Evolutionary conservation across 495 filamentous ascomycete genomes (phyloP).

Genomic region (Lasiosphaeria hispida): DNA sequence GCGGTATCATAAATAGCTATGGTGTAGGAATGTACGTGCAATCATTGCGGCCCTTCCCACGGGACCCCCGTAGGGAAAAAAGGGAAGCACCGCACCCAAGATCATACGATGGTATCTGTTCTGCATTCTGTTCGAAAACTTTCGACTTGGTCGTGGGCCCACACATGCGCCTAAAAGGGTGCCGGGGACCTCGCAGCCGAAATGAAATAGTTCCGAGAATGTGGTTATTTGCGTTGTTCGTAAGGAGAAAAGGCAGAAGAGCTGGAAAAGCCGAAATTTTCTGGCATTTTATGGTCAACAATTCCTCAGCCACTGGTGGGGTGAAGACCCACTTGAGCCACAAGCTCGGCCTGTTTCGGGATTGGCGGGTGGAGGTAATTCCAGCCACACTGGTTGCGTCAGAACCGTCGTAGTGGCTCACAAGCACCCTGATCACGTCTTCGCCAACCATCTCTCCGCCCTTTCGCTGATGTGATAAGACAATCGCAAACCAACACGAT

Average conservation of each 20-base stretch:
- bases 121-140: conserved; percentile 53
- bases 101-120: conserved; percentile 48
- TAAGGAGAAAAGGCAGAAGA: conserved; percentile 27
- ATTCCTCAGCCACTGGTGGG: too few species aligned
- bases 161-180: conserved; percentile 20
- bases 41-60: conserved; percentile 56
- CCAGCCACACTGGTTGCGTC: too few species aligned
- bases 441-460: too few species aligned
- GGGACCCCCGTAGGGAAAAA: conserved; percentile 28
- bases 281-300: conserved; percentile 1
- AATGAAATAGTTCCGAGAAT: conserved; percentile 44
- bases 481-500: conserved; percentile 16
- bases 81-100: conserved; percentile 58
- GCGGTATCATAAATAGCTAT: neutral
- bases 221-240: conserved; percentile 55
- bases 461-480: neutral
- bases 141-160: conserved; percentile 47
- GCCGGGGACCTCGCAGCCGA: conserved; percentile 43
- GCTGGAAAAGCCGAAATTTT: conserved; percentile 22
- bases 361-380: neutral
- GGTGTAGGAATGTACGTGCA: conserved; percentile 45
- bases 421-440: too few species aligned
- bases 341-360: neutral
- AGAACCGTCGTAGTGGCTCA: too few species aligned
- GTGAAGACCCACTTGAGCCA: neutral